phyloP scores from a whole-genome alignment of 192 early-diverging fungal genomes.

The Backusella psychrophila region DNA sequence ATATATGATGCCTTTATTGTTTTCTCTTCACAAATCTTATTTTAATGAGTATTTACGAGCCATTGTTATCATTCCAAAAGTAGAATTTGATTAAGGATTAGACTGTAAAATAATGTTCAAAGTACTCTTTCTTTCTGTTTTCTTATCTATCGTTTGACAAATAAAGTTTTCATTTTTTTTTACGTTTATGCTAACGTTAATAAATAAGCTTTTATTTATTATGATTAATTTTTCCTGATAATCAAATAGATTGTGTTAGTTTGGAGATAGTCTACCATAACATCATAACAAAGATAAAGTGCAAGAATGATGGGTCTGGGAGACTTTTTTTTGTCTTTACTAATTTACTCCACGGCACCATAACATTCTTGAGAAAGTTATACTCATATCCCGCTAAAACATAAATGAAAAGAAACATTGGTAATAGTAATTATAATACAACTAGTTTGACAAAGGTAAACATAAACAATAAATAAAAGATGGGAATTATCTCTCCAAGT shows the following conservation, averaged over 20 bases:
- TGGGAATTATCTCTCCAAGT: not conserved
- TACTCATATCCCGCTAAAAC: not conserved
- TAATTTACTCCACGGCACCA: not conserved
- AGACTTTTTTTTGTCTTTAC: not conserved
- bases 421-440: not conserved
- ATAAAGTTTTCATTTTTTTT: not conserved
- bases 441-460: not conserved
- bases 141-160: not conserved
- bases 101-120: not conserved
- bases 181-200: not conserved
- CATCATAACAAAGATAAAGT: not conserved
- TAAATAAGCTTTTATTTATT: not conserved
- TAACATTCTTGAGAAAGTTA: not conserved
- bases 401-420: not conserved
- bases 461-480: not conserved
- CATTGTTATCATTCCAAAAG: not conserved
- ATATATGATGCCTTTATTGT: not conserved
- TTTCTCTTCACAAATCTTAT: not conserved
- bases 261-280: not conserved
- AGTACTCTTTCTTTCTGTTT: not conserved
- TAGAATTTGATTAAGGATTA: not conserved
- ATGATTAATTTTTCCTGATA: not conserved
- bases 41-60: not conserved
- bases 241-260: not conserved
- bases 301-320: not conserved